Evolutionary conservation across 192 early-diverging fungal genomes (phyloP), one percentile per base, ranked within the genome.

Genomic region (Umbelopsis sp.): DNA sequence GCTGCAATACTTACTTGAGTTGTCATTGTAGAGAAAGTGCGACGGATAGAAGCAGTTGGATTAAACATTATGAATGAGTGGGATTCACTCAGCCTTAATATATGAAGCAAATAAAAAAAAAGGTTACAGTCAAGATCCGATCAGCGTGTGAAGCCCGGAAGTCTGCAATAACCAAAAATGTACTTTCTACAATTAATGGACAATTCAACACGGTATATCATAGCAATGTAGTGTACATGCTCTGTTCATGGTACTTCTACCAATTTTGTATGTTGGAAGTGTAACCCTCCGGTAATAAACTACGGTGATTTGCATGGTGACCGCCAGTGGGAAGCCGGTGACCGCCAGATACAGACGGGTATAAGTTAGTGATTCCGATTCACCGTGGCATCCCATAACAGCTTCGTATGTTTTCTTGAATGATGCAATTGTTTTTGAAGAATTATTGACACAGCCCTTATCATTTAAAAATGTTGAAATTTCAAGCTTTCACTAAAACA

Each of bases 111-210:
- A 62, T 34, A 53, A 50, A 62, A 59, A 62, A 62, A 34, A 62
- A 62, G 56, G 56, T 62, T 62, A 16, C 31, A 20, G 31, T 26
- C 9, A 29, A 29, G 26, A 62, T 62, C 56, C 56, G 56, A 62
- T 29, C 26, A 62, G 56, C 56, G 56, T 62, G 56, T 62, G 56
- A 62, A 62, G 56, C 29, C 56, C 29, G 56, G 56, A 34, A 62
- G 31, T 1, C 14, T 22, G 2, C 29, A n/a, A 62, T 32, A 6
- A 32, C 38, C n/a, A 17, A 62, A 26, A 32, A 14, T 20, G 47
- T 49, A 49, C 47, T n/a, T n/a, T 49, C n/a, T 49, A 4, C n/a
- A n/a, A 49, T 9, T 6, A 17, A 12, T 49, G 47, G 47, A 21
- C 20, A 49, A 17, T 9, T n/a, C 16, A 17, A 49, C 47, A 21